Base-by-base conservation (phyloP, 805 yeast species). In the Candida germanica region DNA sequence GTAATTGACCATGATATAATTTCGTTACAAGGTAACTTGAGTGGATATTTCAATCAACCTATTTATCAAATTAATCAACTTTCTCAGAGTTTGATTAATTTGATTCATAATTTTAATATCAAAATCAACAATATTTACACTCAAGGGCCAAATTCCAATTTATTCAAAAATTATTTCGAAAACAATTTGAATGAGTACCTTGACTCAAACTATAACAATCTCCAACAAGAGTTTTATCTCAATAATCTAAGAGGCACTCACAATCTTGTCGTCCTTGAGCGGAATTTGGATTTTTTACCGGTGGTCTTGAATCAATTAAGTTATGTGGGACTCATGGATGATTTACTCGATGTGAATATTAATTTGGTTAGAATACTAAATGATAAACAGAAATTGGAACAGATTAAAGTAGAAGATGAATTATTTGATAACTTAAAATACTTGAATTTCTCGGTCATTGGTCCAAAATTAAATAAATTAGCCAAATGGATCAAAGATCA, bases 301-400 rank as follows among this genome's bases (percentile, higher is more conserved):
- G 81, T 87, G 1, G 50, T 87, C 8, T 60, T 87, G 36, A 77
- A 80, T 17, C 97, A 89, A 49, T 60, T 89, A 48, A 84, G 87
- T 2, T 91, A 89, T 54, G 67, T 75, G 12, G 98, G 98, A 0
- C 64, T 93, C 11, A 64, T 88, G 14, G 89, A 85, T 54, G 96
- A 89, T 48, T 54, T 78, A 9, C 69, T 78, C 46, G 77, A 74
- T 4, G 61, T 81, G 5, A 64, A 70, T 10, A 53, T 69, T 9
- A 72, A 71, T 41, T 62, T 49, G 3, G 48, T 60, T 5, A 48
- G 48, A 27, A 29, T 53, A 1, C 44, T 43, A 4, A 44, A 43
- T 12, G 44, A 41, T 11, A 20, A 38, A 11, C 28, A 37, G 11
- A 25, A 36, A 7, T 45, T 41, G 21, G 49, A 52, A n/a, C 47